Evolutionary conservation across 192 early-diverging fungal genomes (phyloP), one percentile per base, ranked within the genome.

Genomic region (Phlyctochytrium planicorne): DNA sequence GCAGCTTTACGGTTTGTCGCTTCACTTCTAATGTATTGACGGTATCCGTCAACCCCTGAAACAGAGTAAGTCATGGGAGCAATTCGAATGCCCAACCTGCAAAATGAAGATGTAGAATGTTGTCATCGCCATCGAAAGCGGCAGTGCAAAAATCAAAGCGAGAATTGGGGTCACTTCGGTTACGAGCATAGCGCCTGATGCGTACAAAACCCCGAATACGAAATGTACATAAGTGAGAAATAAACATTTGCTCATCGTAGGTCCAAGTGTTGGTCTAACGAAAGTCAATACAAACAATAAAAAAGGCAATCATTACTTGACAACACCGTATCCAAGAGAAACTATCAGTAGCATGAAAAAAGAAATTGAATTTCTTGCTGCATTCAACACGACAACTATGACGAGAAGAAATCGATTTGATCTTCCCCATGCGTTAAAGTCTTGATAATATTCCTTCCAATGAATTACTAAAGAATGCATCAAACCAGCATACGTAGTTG

Each of bases 321-420:
- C 94, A 24, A 98, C 95, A 52, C 97, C 94, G 75, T 95, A 98
- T 29, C 97, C 97, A 69, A 98, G 88, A 2, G 91, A 87, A 4
- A 97, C 94, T 53, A 98, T 92, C 50, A 98, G 80, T 0, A 98
- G 82, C 89, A 98, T 94, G 67, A 97, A 97, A 71, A 98, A 92
- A 1, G 97, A 96, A 47, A 97, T 75, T 62, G 91, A 92, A 75
- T 94, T 96, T 63, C 97, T 80, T 6, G 88, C 94, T 3, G 95
- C 89, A 72, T 93, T 94, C 23, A 97, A 73, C 53, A 94, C 66
- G 3, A 91, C 89, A 4, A 91, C 90, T 2, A 93, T 59, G 1
- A 89, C 84, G 10, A 94, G 78, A 59, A 94, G 82, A 24, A 83
- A 82, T 40, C 80, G 75, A 37, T 83, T 72, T 77, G 78, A 27